Conservation (phyloP, 75 land plant genomes). For the Sequoiadendron giganteum region DNA sequence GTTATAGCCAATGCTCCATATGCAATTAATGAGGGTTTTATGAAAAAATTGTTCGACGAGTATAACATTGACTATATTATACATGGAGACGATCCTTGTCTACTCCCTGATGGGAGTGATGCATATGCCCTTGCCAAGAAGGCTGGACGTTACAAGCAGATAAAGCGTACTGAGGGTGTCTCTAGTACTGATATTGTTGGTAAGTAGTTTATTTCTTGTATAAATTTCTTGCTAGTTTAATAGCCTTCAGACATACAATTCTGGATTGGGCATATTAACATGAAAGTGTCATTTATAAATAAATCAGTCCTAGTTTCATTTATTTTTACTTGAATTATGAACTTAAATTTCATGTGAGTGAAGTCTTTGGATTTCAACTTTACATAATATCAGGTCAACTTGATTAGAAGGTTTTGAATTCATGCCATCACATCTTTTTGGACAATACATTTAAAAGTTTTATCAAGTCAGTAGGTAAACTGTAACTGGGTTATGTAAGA, state of each 20-base stretch:
- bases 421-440: background rate
- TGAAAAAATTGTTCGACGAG: slow-evolving; percentile 82
- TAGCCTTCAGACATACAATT: background rate
- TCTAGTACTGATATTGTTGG: slow-evolving; percentile 99
- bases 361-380: background rate
- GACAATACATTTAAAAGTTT: background rate
- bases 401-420: background rate
- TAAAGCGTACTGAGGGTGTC: slow-evolving; percentile 93
- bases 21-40: slow-evolving; percentile 84
- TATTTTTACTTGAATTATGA: background rate
- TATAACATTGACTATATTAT: slow-evolving; percentile 90
- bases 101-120: slow-evolving; percentile 94
- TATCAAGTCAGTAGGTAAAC: background rate
- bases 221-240: background rate
- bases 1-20: slow-evolving; percentile 89
- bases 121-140: slow-evolving; percentile 96
- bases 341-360: background rate
- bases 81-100: slow-evolving; percentile 96
- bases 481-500: background rate
- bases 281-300: background rate
- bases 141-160: slow-evolving; percentile 96
- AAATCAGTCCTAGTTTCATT: background rate
- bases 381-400: background rate
- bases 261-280: background rate
- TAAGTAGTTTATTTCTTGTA: slow-evolving; percentile 22